Conservation (phyloP, 495 filamentous ascomycete genomes). For the Penicillium subrubescens region DNA sequence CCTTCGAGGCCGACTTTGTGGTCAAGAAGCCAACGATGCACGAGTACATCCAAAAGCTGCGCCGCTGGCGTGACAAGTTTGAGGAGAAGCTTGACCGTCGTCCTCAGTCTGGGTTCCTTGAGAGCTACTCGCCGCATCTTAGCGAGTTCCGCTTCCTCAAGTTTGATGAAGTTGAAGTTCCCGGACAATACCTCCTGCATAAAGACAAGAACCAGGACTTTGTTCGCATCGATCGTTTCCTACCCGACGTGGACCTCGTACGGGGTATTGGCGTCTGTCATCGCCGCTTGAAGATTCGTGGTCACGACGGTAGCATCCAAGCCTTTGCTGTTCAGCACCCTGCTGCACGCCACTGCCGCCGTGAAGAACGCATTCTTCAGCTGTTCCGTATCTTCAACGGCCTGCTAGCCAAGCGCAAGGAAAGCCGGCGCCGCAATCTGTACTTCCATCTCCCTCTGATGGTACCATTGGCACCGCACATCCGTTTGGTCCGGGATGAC, state of each 20-base stretch:
- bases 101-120: constrained; percentile 66
- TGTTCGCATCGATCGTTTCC: constrained; percentile 91
- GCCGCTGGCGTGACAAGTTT: constrained; percentile 96
- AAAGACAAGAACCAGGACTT: constrained; percentile 99
- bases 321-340: constrained; percentile 95
- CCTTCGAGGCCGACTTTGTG: constrained; percentile 96
- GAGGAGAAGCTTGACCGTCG: constrained; percentile 97
- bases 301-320: constrained; percentile 96
- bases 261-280: constrained; percentile 86
- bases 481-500: constrained; percentile 93
- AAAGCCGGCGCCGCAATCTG: constrained; percentile 88
- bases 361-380: constrained; percentile 93
- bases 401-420: constrained; percentile 84
- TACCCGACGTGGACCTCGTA: constrained; percentile 90
- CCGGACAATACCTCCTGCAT: constrained; percentile 94
- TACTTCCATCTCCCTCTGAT: constrained; percentile 95
- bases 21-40: constrained; percentile 90
- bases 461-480: constrained; percentile 89
- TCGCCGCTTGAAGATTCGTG: constrained; percentile 89
- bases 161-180: constrained; percentile 97
- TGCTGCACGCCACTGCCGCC: constrained; percentile 83
- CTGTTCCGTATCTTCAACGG: constrained; percentile 98
- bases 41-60: constrained; percentile 95
- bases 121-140: constrained; percentile 81
- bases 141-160: constrained; percentile 97